Percentiles rank a stretch among this genome's conserved stretches.
These are phyloP conservation scores for Meredithiella fracta DNA, from an alignment of 2,329 filamentous ascomycete species.

Conservation along the genomic window DNA sequence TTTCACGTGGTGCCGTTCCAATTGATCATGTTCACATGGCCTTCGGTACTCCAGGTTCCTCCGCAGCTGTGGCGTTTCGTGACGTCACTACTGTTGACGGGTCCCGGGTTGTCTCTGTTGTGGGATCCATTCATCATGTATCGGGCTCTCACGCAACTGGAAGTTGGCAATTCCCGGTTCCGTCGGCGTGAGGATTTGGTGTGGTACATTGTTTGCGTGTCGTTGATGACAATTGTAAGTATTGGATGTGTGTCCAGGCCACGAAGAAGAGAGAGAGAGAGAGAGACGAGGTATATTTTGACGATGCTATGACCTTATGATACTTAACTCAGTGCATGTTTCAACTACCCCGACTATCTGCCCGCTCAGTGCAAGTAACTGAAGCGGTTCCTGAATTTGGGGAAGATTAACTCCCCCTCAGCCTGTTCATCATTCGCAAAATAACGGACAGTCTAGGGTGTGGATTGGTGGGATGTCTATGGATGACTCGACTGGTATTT, in stretches of 20 bases:
- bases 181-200: conserved; percentile 60
- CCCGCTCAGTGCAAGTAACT: conserved; percentile 61
- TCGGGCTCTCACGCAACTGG: conserved; percentile 59
- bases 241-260: conserved; percentile 13
- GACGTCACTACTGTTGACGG: conserved; percentile 28
- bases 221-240: conserved; percentile 62
- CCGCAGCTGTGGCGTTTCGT: conserved; percentile 29
- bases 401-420: conserved; percentile 59
- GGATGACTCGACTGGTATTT: conserved; percentile 49
- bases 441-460: conserved; percentile 45
- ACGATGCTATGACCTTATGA: conserved; percentile 6
- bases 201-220: conserved; percentile 62
- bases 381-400: conserved; percentile 73
- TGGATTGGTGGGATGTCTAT: conserved; percentile 62
- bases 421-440: conserved; percentile 50
- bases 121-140: conserved; percentile 65
- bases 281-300: conserved; percentile 2
- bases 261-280: background rate
- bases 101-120: conserved; percentile 33
- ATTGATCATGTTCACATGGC: conserved; percentile 36
- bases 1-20: conserved; percentile 33
- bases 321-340: conserved; percentile 12
- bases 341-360: conserved; percentile 45
- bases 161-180: conserved; percentile 56
- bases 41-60: conserved; percentile 34